Conservation (phyloP, 441 rosid genomes). For the Gossypium davidsonii region DNA sequence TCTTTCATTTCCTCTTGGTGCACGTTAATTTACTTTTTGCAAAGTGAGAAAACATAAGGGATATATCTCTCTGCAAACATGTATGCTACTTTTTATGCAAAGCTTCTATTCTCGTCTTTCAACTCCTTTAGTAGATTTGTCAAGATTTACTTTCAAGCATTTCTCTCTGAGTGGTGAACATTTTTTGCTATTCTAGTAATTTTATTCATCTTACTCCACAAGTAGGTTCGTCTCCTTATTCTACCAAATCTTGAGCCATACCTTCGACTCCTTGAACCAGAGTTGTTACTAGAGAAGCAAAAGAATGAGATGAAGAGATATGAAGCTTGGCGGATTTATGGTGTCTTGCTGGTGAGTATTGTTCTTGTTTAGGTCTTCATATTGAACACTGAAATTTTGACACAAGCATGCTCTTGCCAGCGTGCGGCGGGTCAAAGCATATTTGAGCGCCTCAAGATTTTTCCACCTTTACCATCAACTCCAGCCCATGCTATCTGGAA, state of each 20-base stretch:
- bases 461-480: constrained; percentile 55
- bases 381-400: not conserved
- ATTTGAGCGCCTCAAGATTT: constrained; percentile 61
- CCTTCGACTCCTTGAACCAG: constrained; percentile 79
- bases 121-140: not conserved
- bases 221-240: constrained; percentile 71
- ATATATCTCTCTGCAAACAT: not conserved
- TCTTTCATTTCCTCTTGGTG: constrained; percentile 7
- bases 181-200: not conserved
- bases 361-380: constrained; percentile 11
- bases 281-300: constrained; percentile 72
- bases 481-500: constrained; percentile 33
- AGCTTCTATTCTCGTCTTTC: not conserved
- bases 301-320: constrained; percentile 79
- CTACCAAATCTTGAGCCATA: constrained; percentile 78
- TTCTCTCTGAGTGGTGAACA: not conserved
- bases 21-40: not conserved
- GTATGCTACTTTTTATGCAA: not conserved
- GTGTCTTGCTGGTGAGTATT: constrained; percentile 69
- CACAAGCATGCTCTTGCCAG: constrained; percentile 35
- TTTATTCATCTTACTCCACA: constrained; percentile 15
- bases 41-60: not conserved
- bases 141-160: not conserved
- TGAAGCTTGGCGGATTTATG: constrained; percentile 93
- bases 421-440: constrained; percentile 65